phyloP scores from a whole-genome alignment of 257 asterid species.

The Solanum okadae region DNA sequence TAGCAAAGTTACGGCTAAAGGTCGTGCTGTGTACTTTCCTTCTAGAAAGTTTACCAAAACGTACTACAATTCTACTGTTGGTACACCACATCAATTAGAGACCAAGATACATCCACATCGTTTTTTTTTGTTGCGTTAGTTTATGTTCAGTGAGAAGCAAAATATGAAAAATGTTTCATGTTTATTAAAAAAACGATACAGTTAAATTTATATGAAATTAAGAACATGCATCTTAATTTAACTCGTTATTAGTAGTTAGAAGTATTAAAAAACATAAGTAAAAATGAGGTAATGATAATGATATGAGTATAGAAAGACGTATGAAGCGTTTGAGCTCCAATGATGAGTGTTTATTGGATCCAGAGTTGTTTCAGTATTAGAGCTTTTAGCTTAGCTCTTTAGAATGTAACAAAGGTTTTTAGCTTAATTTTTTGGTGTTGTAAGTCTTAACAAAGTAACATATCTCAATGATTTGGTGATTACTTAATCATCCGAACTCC shows the following conservation, averaged over 20 bases:
- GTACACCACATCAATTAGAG: neutral
- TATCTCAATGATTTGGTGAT: no score
- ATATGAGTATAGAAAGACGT: neutral
- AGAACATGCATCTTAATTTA: neutral
- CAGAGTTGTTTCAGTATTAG: neutral
- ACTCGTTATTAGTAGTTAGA: neutral
- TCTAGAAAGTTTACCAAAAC: neutral
- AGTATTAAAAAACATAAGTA: neutral
- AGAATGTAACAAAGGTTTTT: no score
- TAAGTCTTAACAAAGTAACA: no score
- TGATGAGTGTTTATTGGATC: neutral
- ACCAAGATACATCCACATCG: neutral
- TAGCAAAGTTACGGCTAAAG: neutral
- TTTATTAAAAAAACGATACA: neutral
- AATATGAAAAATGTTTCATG: neutral
- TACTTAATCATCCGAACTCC: no score
- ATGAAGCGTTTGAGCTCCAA: neutral
- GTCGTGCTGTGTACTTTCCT: neutral
- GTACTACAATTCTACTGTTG: neutral
- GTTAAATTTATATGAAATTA: neutral
- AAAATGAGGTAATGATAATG: no score
- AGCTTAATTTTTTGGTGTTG: no score
- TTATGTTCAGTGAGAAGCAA: neutral
- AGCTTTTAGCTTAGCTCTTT: no score
- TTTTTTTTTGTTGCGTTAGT: neutral